Conservation (phyloP, 768 basidiomycete species). For the Mycena capillaripes region DNA sequence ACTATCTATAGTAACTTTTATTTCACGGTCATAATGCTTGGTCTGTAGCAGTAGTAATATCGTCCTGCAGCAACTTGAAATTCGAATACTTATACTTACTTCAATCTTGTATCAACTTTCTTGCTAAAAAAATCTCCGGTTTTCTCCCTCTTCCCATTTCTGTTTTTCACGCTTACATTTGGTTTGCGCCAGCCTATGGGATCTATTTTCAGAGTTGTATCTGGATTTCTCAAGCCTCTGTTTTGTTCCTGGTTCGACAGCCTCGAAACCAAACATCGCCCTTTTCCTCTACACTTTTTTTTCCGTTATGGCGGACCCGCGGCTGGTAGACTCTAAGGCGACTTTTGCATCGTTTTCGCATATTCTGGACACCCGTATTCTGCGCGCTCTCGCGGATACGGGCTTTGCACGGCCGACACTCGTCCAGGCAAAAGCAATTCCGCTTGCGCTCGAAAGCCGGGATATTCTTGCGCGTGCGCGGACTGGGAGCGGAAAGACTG, state of each 20-base stretch:
- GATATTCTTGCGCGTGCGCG: conserved; percentile 96
- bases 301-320: conserved; percentile 58
- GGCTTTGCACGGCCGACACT: conserved; percentile 93
- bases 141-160: no score
- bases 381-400: conserved; percentile 91
- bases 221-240: no score
- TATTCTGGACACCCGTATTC: conserved; percentile 86
- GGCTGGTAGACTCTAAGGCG: conserved; percentile 61
- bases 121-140: no score
- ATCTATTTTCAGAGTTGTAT: no score
- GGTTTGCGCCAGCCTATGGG: no score
- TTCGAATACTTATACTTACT: no score
- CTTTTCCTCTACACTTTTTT: neutral
- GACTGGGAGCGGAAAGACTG: conserved; percentile 98
- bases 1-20: conserved; percentile 57
- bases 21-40: conserved; percentile 45
- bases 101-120: no score
- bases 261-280: conserved; percentile 8
- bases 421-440: conserved; percentile 93
- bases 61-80: no score
- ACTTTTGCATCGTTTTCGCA: conserved; percentile 77
- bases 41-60: no score
- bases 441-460: conserved; percentile 87
- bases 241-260: neutral
- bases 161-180: no score